Percentiles rank a stretch among this genome's conserved stretches.
Conservation (phyloP, 305 asterid species). For the Withania somnifera region DNA sequence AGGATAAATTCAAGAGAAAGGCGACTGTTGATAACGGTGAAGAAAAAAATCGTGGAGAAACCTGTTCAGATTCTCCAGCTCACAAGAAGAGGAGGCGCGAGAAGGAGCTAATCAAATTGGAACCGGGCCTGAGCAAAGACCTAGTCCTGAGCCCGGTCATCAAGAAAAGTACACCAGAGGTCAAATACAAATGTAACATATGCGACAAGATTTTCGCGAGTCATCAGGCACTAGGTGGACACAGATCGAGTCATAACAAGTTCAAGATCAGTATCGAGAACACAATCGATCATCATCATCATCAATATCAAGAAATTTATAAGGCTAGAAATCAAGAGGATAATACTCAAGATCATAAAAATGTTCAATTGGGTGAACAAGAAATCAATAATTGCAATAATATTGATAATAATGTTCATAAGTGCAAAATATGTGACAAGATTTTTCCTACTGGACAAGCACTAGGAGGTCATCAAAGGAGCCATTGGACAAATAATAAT, state of each 20-base stretch:
- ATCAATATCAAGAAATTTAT: not conserved
- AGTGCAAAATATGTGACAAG: conserved; percentile 6
- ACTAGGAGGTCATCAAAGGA: conserved; percentile 16
- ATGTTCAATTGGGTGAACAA: not conserved
- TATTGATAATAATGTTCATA: not conserved
- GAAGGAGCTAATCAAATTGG: not conserved
- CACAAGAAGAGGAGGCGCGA: not conserved
- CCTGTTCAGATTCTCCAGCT: not conserved
- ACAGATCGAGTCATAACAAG: conserved; percentile 46
- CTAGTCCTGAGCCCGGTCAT: not conserved
- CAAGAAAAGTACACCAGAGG: conserved; percentile 1
- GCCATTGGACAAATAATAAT: not conserved
- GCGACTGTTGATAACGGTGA: not conserved
- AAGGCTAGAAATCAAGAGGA: not conserved
- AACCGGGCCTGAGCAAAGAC: not conserved
- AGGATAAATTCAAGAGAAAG: not conserved
- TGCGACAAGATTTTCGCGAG: conserved; percentile 21
- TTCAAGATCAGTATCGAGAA: conserved; percentile 19
- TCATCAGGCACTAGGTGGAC: conserved; percentile 56
- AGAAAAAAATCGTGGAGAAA: not conserved
- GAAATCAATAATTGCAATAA: not conserved
- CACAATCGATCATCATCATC: conserved; percentile 4
- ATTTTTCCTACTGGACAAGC: conserved; percentile 7
- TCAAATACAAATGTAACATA: conserved; percentile 13
- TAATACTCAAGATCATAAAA: not conserved